Evolutionary conservation across 2,329 filamentous ascomycete genomes (phyloP), one percentile per base, ranked within the genome.

Genomic region (Fusarium sambucinum): DNA sequence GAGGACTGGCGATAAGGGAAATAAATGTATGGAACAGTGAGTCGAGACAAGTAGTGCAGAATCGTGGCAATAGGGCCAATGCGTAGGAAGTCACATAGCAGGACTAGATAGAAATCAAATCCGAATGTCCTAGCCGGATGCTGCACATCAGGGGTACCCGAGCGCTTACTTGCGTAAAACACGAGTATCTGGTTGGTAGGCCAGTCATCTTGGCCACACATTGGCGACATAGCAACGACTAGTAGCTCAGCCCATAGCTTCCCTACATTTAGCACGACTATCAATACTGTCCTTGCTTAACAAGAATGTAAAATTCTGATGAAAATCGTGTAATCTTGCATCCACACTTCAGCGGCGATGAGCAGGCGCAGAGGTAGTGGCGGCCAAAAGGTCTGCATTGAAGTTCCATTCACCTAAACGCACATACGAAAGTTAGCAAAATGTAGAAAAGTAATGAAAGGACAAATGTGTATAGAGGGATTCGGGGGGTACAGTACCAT

Each of bases 401-500:
- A 85, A 85, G 6, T 78, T 79, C 83, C 83, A 85, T 64, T 80
- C 79, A 21, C 80, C 83, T 85, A 54, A 4, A n/a, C 19, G 11
- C 14, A 19, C 37, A 19, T 38, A 25, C 42, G 30, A 17, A 21
- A 42, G 72, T 79, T 55, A 80, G 76, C n/a, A 32, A 37, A 23
- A 33, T 10, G 9, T 47, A 23, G 13, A 14, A 30, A 27, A 2
- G 29, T 19, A 27, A 13, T 7, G 17, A 19, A 38, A 38, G n/a
- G 9, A 14, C 17, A 27, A 17, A 27, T 8, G 47, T 25, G 13
- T 12, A 29, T 37, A 17, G 16, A 6, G 19, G 42, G n/a, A 7
- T 12, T 33, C 5, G 13, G 30, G 16, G 33, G 5, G 19, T 13
- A 59, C 67, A 37, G 25, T 85, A 96, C 95, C 92, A 77, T 92